These are phyloP conservation scores for Saccharomycopsis sp. DNA, from an alignment of 805 yeast genomes.

Conservation along the genomic window DNA sequence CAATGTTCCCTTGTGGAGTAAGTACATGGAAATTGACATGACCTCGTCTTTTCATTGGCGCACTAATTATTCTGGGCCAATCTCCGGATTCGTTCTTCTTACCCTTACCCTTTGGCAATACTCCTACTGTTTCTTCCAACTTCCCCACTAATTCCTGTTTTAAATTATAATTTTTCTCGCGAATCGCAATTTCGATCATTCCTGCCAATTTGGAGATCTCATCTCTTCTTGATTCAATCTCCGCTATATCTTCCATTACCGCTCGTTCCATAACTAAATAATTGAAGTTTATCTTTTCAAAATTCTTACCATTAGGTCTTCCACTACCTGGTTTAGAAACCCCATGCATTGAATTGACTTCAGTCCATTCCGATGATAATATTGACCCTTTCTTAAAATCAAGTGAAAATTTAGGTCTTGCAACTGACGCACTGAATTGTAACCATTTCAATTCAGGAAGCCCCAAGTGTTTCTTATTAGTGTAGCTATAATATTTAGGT, in stretches of 20 bases:
- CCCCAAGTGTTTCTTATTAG: slow-evolving; percentile 47
- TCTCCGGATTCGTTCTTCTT: slow-evolving; percentile 24
- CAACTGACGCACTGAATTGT: slow-evolving; percentile 60
- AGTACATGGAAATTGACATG: slow-evolving; percentile 78
- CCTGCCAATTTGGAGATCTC: slow-evolving; percentile 20
- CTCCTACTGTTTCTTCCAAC: slow-evolving; percentile 16
- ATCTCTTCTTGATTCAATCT: slow-evolving; percentile 37
- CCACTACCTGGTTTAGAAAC: slow-evolving; percentile 72
- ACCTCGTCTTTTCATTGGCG: slow-evolving; percentile 72
- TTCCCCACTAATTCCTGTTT: slow-evolving; percentile 13
- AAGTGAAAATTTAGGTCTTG: slow-evolving; percentile 70
- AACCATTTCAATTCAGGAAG: slow-evolving; percentile 67
- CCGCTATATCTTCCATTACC: slow-evolving; percentile 32
- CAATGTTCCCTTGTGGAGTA: slow-evolving; percentile 71
- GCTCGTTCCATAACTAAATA: slow-evolving; percentile 68
- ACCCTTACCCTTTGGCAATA: background rate
- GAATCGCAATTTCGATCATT: slow-evolving; percentile 21
- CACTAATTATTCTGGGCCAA: slow-evolving; percentile 69
- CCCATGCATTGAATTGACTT: slow-evolving; percentile 45
- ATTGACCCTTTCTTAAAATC: slow-evolving; percentile 80
- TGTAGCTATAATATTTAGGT: slow-evolving; percentile 53
- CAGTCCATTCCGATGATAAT: slow-evolving; percentile 65
- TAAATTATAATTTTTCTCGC: background rate
- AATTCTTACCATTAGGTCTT: slow-evolving; percentile 61
- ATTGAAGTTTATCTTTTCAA: slow-evolving; percentile 65